Conservation (phyloP, 1,139 yeast genomes). For the Pichia norvegensis region DNA sequence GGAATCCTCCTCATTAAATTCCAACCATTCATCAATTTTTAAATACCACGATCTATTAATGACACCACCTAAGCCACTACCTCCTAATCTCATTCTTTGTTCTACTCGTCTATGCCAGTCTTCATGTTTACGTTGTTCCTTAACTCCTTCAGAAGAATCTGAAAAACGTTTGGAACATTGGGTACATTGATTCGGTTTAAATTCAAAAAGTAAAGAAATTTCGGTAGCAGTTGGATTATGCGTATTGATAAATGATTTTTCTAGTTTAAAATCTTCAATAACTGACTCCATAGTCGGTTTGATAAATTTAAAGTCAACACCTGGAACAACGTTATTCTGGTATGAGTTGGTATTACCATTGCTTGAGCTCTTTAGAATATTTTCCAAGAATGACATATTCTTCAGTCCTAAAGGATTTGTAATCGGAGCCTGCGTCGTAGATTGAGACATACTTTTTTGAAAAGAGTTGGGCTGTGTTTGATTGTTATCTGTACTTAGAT, state of each 20-base stretch:
- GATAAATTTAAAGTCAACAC: slow-evolving; percentile 16
- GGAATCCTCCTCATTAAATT: slow-evolving; percentile 49
- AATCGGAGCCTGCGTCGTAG: slow-evolving; percentile 1
- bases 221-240: slow-evolving; percentile 30
- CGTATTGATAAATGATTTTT: slow-evolving; percentile 35
- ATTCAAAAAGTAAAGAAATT: slow-evolving; percentile 41
- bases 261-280: slow-evolving; percentile 19
- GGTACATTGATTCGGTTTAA: slow-evolving; percentile 74
- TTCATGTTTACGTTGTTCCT: slow-evolving; percentile 53
- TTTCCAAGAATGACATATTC: slow-evolving; percentile 21
- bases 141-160: slow-evolving; percentile 51
- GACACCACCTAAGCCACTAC: slow-evolving; percentile 31
- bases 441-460: neutral
- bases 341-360: slow-evolving; percentile 1
- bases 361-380: slow-evolving; percentile 19
- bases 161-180: slow-evolving; percentile 86
- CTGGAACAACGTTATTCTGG: slow-evolving; percentile 10
- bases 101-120: slow-evolving; percentile 97
- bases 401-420: slow-evolving; percentile 19
- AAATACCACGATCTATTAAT: slow-evolving; percentile 83
- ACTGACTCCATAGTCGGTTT: slow-evolving; percentile 18
- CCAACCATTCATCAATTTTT: slow-evolving; percentile 65
- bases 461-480: neutral
- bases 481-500: slow-evolving; percentile 6
- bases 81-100: slow-evolving; percentile 56